Evolutionary conservation across 371 early-diverging fungal genomes (phyloP).

Genomic region (Syncephalastrum monosporum): DNA sequence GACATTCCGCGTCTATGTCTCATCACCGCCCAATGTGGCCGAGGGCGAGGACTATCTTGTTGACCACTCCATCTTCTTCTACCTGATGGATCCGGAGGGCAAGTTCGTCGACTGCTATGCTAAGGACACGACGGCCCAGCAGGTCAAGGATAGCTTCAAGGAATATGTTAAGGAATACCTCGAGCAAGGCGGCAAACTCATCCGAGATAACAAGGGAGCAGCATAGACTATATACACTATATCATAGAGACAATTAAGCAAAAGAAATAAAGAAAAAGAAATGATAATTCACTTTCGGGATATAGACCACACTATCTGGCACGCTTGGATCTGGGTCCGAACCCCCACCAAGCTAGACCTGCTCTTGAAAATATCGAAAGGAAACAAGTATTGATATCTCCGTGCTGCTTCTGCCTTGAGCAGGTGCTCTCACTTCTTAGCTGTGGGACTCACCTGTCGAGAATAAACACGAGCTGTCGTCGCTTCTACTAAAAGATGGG

Average conservation of each 20-base stretch:
- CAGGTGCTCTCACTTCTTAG: too few species aligned
- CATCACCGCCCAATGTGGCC: constrained; percentile 81
- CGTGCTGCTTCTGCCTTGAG: too few species aligned
- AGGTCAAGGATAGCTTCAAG: constrained; percentile 61
- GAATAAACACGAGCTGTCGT: too few species aligned
- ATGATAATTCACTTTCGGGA: too few species aligned
- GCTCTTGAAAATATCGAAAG: too few species aligned
- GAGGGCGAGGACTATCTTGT: constrained; percentile 94
- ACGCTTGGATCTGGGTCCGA: too few species aligned
- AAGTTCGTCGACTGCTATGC: constrained; percentile 90
- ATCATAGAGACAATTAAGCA: background rate
- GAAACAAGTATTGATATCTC: too few species aligned
- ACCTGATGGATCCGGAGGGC: constrained; percentile 93
- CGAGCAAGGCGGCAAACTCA: constrained; percentile 42
- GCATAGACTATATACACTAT: background rate
- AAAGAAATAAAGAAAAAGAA: constrained; percentile 2
- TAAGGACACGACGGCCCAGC: constrained; percentile 66
- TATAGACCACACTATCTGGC: too few species aligned
- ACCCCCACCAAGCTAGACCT: too few species aligned
- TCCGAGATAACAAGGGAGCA: background rate
- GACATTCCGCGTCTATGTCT: constrained; percentile 92
- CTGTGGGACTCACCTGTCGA: too few species aligned
- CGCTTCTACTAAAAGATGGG: too few species aligned
- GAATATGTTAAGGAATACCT: constrained; percentile 51
- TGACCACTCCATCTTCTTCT: constrained; percentile 98